Evolutionary conservation across 1,139 yeast genomes (phyloP).

Genomic region (Yamadazyma trypodendri): DNA sequence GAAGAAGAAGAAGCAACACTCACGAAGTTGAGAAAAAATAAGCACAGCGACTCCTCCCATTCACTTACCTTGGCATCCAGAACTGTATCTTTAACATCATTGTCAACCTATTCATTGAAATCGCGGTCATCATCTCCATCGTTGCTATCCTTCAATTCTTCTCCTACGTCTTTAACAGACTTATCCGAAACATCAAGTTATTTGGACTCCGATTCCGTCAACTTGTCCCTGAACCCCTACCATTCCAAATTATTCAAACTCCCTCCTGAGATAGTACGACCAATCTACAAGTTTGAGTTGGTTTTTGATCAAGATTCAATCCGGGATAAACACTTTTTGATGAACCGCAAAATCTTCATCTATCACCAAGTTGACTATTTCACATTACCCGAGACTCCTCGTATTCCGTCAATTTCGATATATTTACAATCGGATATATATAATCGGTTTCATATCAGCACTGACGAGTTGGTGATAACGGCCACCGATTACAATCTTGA

Average conservation of each 20-base stretch:
- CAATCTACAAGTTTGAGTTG: conserved; percentile 48
- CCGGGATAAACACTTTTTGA: conserved; percentile 29
- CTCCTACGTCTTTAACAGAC: conserved; percentile 42
- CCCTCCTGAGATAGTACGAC: conserved; percentile 49
- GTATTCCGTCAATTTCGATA: conserved; percentile 37
- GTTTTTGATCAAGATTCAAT: conserved; percentile 44
- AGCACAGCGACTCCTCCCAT: not conserved
- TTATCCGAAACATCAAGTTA: conserved; percentile 22
- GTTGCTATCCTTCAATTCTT: conserved; percentile 40
- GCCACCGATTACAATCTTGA: conserved; percentile 13
- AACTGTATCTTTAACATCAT: conserved; percentile 40
- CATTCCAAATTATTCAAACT: conserved; percentile 23
- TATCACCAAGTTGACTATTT: conserved; percentile 8
- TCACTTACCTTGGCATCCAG: conserved; percentile 12
- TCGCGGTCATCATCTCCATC: conserved; percentile 48
- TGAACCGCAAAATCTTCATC: conserved; percentile 17
- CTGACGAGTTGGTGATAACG: conserved; percentile 20
- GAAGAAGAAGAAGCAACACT: conserved; percentile 14
- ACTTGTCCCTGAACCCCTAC: conserved; percentile 6
- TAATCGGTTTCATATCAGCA: conserved; percentile 32
- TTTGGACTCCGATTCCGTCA: conserved; percentile 2
- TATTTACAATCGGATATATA: conserved; percentile 31
- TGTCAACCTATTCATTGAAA: conserved; percentile 33
- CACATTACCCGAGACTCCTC: conserved; percentile 25
- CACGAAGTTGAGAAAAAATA: not conserved